Evolutionary conservation across 768 basidiomycete species (phyloP).

Genomic region (Mycena galericulata): DNA sequence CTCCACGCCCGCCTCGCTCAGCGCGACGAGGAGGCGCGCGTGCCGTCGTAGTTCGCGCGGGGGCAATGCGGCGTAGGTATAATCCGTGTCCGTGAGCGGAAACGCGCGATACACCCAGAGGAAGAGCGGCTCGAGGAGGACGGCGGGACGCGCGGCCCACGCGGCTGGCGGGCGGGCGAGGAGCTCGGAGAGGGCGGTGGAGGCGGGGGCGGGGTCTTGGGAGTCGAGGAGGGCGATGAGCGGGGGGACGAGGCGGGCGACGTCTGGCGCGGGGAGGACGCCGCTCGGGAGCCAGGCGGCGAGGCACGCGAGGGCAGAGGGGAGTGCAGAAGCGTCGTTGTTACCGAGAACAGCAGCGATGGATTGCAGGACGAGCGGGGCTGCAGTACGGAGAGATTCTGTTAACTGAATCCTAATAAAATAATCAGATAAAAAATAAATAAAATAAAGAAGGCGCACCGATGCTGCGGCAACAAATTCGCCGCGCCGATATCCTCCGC

Average conservation of each 20-base stretch:
- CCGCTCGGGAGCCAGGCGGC: slow-evolving; percentile 83
- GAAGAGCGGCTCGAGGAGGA: slow-evolving; percentile 89
- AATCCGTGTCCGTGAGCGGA: neutral
- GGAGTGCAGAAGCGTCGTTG: slow-evolving; percentile 54
- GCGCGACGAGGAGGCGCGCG: slow-evolving; percentile 21
- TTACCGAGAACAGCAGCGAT: slow-evolving; percentile 66
- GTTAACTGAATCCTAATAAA: slow-evolving; percentile 55
- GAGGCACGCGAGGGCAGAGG: slow-evolving; percentile 81
- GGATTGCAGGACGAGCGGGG: slow-evolving; percentile 77
- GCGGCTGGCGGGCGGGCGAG: slow-evolving; percentile 82
- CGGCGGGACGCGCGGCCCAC: slow-evolving; percentile 69
- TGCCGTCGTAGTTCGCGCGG: neutral
- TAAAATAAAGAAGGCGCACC: neutral
- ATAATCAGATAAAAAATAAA: neutral
- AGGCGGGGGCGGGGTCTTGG: slow-evolving; percentile 57
- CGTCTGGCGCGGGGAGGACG: slow-evolving; percentile 59
- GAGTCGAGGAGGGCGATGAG: slow-evolving; percentile 69
- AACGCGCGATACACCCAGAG: slow-evolving; percentile 66
- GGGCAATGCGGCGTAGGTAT: slow-evolving; percentile 7
- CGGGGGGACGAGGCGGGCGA: slow-evolving; percentile 74
- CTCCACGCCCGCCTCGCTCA: slow-evolving; percentile 29
- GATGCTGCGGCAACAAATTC: slow-evolving; percentile 72
- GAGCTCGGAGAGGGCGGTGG: slow-evolving; percentile 82
- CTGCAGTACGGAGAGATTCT: slow-evolving; percentile 73
- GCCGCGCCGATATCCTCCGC: slow-evolving; percentile 86